phyloP scores from a whole-genome alignment of 805 yeast genomes.

The Pichia manshurica region DNA sequence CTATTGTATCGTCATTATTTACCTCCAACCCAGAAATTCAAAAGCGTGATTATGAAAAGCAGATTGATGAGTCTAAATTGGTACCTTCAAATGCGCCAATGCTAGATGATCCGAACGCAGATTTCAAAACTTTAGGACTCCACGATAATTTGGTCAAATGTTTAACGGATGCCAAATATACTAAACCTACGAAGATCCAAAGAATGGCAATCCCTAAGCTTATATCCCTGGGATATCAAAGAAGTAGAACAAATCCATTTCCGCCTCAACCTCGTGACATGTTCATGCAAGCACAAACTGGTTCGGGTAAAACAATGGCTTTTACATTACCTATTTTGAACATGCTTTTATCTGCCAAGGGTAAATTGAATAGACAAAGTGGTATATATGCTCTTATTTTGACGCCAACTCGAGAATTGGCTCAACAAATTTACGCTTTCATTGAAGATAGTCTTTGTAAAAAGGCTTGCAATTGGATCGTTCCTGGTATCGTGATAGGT shows the following conservation, averaged over 20 bases:
- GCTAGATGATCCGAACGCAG: conserved; percentile 49
- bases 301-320: conserved; percentile 94
- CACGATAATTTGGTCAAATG: conserved; percentile 47
- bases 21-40: conserved; percentile 56
- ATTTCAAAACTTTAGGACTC: conserved; percentile 66
- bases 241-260: conserved; percentile 20
- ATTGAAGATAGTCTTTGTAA: conserved; percentile 58
- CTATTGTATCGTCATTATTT: conserved; percentile 83
- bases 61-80: conserved; percentile 24
- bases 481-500: conserved; percentile 95
- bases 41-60: conserved; percentile 31
- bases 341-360: conserved; percentile 48
- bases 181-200: conserved; percentile 83
- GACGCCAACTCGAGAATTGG: conserved; percentile 94
- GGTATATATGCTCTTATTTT: conserved; percentile 87
- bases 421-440: conserved; percentile 81
- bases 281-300: conserved; percentile 94
- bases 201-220: conserved; percentile 68
- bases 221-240: conserved; percentile 26
- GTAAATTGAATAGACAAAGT: conserved; percentile 50
- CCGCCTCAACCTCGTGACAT: conserved; percentile 45
- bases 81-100: conserved; percentile 86
- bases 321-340: conserved; percentile 80
- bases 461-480: conserved; percentile 72
- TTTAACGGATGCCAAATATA: conserved; percentile 49